Conservation (phyloP, 2,329 filamentous ascomycete genomes). For the Verticillium isaacii region DNA sequence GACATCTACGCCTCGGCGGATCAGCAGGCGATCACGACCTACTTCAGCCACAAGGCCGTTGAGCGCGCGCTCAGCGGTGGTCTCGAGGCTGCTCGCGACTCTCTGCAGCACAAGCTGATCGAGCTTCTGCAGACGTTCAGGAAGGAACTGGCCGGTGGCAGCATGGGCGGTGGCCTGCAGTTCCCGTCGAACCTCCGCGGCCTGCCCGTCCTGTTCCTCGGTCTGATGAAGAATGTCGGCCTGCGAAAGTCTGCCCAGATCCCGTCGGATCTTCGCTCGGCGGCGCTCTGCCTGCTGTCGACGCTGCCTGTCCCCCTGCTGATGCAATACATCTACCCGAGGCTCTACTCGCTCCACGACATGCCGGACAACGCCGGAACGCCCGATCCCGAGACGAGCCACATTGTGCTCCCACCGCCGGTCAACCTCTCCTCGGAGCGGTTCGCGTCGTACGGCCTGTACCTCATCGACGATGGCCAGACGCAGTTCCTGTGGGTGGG, state of each 20-base stretch:
- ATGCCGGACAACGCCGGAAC: conserved; percentile 93
- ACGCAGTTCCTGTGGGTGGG: conserved; percentile 98
- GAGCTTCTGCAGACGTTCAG: conserved; percentile 93
- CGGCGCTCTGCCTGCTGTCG: conserved; percentile 88
- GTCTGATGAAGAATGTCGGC: conserved; percentile 93
- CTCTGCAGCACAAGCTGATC: conserved; percentile 83
- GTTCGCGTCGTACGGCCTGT: conserved; percentile 84
- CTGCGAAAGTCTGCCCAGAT: conserved; percentile 91
- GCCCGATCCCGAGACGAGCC: conserved; percentile 78
- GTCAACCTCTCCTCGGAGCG: conserved; percentile 85
- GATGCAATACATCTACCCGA: conserved; percentile 88
- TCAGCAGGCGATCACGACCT: conserved; percentile 86
- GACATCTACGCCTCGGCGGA: conserved; percentile 94
- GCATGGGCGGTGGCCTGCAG: conserved; percentile 90
- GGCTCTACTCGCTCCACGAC: conserved; percentile 83
- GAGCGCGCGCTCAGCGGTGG: conserved; percentile 82
- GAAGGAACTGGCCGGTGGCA: conserved; percentile 93
- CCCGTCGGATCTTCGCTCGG: conserved; percentile 87
- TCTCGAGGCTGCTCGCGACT: conserved; percentile 85
- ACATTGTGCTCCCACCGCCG: conserved; percentile 81
- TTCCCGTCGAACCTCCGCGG: conserved; percentile 90
- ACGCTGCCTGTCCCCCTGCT: conserved; percentile 85
- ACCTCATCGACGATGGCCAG: conserved; percentile 94
- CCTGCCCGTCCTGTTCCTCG: conserved; percentile 85
- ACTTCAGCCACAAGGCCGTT: conserved; percentile 96